A percentile compares a stretch with the other conserved stretches of the same genome.
These are phyloP conservation scores for Citrullus amarus DNA, from an alignment of 306 rosid species.

Conservation along the genomic window DNA sequence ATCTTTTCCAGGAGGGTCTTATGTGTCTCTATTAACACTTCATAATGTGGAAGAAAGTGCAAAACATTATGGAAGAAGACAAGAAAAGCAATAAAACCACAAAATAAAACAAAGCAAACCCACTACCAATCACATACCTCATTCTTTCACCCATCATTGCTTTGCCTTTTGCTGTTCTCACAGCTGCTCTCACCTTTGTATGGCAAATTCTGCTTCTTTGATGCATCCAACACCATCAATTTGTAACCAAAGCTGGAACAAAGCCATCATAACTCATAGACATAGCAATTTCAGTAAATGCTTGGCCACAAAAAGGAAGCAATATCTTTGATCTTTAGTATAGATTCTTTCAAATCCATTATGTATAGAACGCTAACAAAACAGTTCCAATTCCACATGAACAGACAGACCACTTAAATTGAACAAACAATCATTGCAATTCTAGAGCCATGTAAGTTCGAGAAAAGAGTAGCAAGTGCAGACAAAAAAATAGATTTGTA, in stretches of 20 bases:
- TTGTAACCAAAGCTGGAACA: not conserved
- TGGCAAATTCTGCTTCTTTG: not conserved
- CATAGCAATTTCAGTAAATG: not conserved
- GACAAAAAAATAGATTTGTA: not conserved
- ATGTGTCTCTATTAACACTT: not conserved
- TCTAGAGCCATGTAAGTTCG: not conserved
- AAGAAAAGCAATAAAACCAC: not conserved
- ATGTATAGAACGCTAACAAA: not conserved
- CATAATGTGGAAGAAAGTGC: conserved; percentile 8
- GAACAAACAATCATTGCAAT: conserved; percentile 1
- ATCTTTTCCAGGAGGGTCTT: not conserved
- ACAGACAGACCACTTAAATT: not conserved
- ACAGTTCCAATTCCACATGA: not conserved
- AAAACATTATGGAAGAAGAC: not conserved
- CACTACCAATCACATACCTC: not conserved
- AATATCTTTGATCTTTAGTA: not conserved
- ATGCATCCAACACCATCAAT: conserved; percentile 1
- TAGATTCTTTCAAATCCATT: not conserved
- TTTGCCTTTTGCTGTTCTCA: not conserved
- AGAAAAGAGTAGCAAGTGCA: not conserved
- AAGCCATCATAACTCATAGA: not conserved
- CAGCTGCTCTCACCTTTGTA: not conserved
- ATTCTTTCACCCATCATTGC: conserved; percentile 3
- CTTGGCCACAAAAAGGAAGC: not conserved
- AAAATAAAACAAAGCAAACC: not conserved